Conservation (phyloP, 306 rosid genomes). For the Pachyrhizus erosus region DNA sequence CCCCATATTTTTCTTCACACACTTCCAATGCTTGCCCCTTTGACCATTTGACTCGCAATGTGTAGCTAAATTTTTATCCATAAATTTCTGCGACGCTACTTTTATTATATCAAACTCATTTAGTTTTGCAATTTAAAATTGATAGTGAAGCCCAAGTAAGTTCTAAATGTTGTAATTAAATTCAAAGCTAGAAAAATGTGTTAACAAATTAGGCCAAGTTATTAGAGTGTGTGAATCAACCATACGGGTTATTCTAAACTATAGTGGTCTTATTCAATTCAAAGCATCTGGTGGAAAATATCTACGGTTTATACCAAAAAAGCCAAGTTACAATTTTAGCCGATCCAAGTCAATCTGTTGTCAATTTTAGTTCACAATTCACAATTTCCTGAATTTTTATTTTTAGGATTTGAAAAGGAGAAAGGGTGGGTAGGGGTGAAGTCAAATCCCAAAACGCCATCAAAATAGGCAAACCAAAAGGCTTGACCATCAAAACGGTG, state of each 20-base stretch:
- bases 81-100: neutral
- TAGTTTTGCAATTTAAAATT: slow-evolving; percentile 6
- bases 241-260: no score
- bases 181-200: neutral
- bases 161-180: neutral
- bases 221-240: no score
- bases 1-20: slow-evolving; percentile 33
- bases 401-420: neutral
- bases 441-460: slow-evolving; percentile 36
- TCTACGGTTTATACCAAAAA: no score
- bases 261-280: no score
- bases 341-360: neutral
- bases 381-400: neutral
- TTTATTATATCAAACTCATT: slow-evolving; percentile 11
- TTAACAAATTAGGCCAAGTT: no score
- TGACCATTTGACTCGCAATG: slow-evolving; percentile 48
- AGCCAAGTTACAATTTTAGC: neutral
- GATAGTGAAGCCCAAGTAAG: neutral
- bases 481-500: slow-evolving; percentile 68
- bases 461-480: slow-evolving; percentile 27
- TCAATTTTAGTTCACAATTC: neutral
- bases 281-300: no score
- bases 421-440: neutral
- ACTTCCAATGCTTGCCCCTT: slow-evolving; percentile 52
- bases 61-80: neutral